Evolutionary conservation across 495 filamentous ascomycete species (phyloP), one percentile per base, ranked within the genome.

Genomic region (Emericellopsis terricola): DNA sequence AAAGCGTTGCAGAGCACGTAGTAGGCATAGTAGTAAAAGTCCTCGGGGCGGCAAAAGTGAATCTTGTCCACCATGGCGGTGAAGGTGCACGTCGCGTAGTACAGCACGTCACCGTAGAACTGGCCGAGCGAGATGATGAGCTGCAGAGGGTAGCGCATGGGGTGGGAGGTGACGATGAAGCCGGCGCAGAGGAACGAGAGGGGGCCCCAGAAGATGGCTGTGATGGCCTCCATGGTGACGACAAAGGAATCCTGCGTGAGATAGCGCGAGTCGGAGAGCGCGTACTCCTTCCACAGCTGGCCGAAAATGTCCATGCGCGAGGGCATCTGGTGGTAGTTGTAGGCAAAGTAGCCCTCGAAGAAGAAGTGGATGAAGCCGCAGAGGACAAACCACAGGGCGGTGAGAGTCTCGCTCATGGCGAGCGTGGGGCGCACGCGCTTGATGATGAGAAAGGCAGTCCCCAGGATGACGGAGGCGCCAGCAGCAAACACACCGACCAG

Each of bases 251-350:
- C 60, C 6, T 55, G 48, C 0, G 60, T 62, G 37, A 73, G 48
- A 38, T 75, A 75, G 13, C 70, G 58, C 15, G 65, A 70, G 41
- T 75, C 70, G 1, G 64, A 65, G 14, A 64, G 45, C 4, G 68
- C 53, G 50, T 73, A 75, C 43, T 73, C 69, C 38, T 72, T 75
- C 70, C 70, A 75, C 16, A 73, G 47, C 49, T 75, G 66, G 0
- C 62, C 70, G 31, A 72, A 63, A n/a, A 72, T 30, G 33, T 60
- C 55, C 37, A 50, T 50, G 36, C 42, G 51, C 24, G 46, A 41
- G 19, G 51, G 59, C 48, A 74, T 60, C 33, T 40, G 39, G 11
- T 44, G 42, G 37, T 53, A 51, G 42, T 68, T 63, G 28, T 46
- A 43, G 11, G 53, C 62, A 42, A 62, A 71, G 47, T 72, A 72